A percentile compares a stretch with the other conserved stretches of the same genome.
Conservation (phyloP, 495 filamentous ascomycete species). For the Hyaloscypha variabilis region DNA sequence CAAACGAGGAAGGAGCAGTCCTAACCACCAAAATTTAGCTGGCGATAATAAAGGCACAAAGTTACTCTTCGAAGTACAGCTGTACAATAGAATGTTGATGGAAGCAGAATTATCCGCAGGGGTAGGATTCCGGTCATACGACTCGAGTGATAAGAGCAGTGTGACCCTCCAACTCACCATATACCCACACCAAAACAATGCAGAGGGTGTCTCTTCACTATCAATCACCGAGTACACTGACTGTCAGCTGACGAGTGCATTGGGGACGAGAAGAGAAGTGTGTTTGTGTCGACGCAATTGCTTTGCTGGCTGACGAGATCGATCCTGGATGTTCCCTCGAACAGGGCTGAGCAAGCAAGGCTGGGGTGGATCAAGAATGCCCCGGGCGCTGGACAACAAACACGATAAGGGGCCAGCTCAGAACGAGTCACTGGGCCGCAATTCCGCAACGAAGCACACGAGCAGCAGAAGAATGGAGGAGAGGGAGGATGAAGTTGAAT, state of each 20-base stretch:
- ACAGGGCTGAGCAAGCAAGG: conserved; percentile 6
- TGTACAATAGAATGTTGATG: background rate
- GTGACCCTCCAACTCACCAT: background rate
- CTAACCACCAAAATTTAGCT: background rate
- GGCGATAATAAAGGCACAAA: background rate
- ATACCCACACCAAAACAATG: background rate
- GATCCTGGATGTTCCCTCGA: conserved; percentile 4
- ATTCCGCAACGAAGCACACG: background rate
- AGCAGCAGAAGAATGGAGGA: background rate
- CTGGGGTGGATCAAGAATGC: background rate
- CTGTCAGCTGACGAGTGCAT: conserved; percentile 5
- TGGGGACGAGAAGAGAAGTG: background rate
- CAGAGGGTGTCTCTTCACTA: conserved; percentile 6
- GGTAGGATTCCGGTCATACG: background rate
- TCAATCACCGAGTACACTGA: background rate
- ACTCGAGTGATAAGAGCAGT: background rate
- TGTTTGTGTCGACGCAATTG: background rate
- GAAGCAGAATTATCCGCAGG: background rate
- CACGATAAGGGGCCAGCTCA: conserved; percentile 3
- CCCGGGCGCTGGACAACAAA: background rate
- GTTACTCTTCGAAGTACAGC: background rate
- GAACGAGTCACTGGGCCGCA: conserved; percentile 1
- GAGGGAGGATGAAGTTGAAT: background rate
- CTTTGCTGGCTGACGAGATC: conserved; percentile 1
- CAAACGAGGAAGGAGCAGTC: conserved; percentile 5